Evolutionary conservation across 2,329 filamentous ascomycete genomes (phyloP).

Genomic region (Emericellopsis atlantica): DNA sequence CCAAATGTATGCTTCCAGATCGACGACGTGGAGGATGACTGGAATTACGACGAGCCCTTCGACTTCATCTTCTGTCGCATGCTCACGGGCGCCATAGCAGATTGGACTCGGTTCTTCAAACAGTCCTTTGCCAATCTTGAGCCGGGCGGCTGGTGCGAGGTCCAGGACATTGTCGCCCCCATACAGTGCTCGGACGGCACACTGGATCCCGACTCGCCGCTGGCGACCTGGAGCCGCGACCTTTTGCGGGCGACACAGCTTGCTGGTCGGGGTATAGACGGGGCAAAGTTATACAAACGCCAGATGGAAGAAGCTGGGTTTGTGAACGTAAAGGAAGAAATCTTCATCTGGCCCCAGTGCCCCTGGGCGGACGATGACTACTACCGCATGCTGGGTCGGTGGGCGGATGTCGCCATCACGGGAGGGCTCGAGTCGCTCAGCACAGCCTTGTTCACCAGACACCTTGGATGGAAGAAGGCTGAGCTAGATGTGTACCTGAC

Average conservation of each 20-base stretch:
- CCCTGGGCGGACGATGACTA: conserved; percentile 36
- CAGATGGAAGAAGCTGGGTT: conserved; percentile 9
- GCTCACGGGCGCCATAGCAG: conserved; percentile 15
- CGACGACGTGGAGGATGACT: conserved; percentile 21
- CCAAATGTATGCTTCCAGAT: conserved; percentile 31
- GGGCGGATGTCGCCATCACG: conserved; percentile 18
- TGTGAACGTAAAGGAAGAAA: conserved; percentile 6
- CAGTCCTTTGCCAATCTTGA: conserved; percentile 23
- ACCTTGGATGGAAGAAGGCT: conserved; percentile 18
- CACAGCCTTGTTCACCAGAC: conserved; percentile 23
- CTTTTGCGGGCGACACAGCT: conserved; percentile 10
- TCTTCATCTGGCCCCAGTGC: conserved; percentile 29
- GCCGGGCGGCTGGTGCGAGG: conserved; percentile 42
- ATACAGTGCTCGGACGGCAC: conserved; percentile 12
- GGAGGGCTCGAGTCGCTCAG: conserved; percentile 20
- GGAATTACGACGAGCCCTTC: conserved; percentile 17
- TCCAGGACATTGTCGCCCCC: conserved; percentile 31
- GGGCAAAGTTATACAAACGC: conserved; percentile 2
- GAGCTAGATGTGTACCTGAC: conserved; percentile 19
- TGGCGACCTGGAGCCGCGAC: conserved; percentile 8
- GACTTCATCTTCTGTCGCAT: conserved; percentile 22
- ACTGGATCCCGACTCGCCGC: conserved; percentile 4
- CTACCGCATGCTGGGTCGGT: conserved; percentile 36
- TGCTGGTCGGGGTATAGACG: conserved; percentile 6
- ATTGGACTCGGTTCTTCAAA: conserved; percentile 13